Base-by-base conservation (phyloP, 2,329 filamentous ascomycete species). In the Biscogniauxia marginata region DNA sequence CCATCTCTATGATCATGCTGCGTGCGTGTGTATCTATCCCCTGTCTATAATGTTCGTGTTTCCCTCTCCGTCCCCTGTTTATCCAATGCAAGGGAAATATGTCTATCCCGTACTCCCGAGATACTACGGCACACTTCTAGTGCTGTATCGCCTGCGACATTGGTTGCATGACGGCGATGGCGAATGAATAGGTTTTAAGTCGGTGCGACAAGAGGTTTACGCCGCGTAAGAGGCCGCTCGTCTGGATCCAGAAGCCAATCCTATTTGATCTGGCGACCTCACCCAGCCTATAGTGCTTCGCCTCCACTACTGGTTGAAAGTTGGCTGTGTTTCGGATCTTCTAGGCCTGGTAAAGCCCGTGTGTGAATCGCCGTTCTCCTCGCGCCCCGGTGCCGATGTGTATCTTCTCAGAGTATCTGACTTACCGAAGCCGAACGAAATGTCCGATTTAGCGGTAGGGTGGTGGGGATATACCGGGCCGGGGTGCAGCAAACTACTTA, bases 401-500 rank as follows among this genome's bases (percentile, higher is more conserved):
- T 61, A 60, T 54, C 55, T 64, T 30, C 52, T 59, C 8, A 71
- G 48, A 2, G 63, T 58, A 5, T 67, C 66, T 48, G 61, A 52
- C 24, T 58, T 57, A 20, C 48, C 23, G 30, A 62, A 54, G 11
- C 46, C 60, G 16, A 59, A 55, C 9, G 54, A 39, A 39, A 8
- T 19, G 16, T 67, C 67, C 2, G 63, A 58, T 30, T 64, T 68
- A 11, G 65, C 54, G 19, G 60, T 53, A 0, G 66, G 65, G 45
- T 60, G 57, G 43, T 57, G 57, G 2, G 47, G 44, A 46, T 63
- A 69, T 2, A 55, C 46, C 1, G 70, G 70, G 1, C 70, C 70
- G 7, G 69, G 64, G 23, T 72, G 70, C 25, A 71, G 46, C 18
- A 72, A 57, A 19, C 62, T 54, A 2, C 66, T 57, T 2, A 72